Conservation (phyloP, 192 early-diverging fungal genomes). For the Linderina pennispora region DNA sequence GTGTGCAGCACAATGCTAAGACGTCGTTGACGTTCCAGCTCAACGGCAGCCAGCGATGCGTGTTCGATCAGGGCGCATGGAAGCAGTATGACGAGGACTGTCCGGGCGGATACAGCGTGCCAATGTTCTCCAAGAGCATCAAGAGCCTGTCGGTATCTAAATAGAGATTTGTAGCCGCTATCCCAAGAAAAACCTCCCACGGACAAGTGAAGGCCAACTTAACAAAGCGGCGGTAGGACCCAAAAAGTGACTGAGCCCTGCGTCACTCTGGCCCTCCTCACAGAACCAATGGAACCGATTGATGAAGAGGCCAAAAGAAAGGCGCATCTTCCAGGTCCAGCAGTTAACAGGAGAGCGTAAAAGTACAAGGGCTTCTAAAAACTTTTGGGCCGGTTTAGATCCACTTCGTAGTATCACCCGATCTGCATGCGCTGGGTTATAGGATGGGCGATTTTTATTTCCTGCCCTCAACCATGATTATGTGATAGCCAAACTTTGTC, state of each 20-base stretch:
- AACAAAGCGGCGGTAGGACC: not conserved
- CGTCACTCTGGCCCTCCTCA: not conserved
- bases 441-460: too few species aligned
- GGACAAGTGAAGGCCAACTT: not conserved
- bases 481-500: conserved; percentile 73
- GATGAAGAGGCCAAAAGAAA: too few species aligned
- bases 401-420: too few species aligned
- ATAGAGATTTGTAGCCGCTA: not conserved
- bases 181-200: not conserved
- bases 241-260: not conserved
- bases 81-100: conserved; percentile 28
- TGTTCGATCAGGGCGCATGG: conserved; percentile 38
- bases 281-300: too few species aligned
- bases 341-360: too few species aligned
- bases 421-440: too few species aligned
- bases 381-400: too few species aligned
- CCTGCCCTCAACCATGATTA: conserved; percentile 76
- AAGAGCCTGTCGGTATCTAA: not conserved
- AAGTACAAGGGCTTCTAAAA: too few species aligned
- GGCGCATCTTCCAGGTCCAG: too few species aligned
- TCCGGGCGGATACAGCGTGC: conserved; percentile 30
- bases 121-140: conserved; percentile 22
- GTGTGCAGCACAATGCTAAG: conserved; percentile 5
- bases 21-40: conserved; percentile 34
- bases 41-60: conserved; percentile 25